Base-by-base conservation (phyloP, 2,329 filamentous ascomycete genomes). In the Diaporthe eres region DNA sequence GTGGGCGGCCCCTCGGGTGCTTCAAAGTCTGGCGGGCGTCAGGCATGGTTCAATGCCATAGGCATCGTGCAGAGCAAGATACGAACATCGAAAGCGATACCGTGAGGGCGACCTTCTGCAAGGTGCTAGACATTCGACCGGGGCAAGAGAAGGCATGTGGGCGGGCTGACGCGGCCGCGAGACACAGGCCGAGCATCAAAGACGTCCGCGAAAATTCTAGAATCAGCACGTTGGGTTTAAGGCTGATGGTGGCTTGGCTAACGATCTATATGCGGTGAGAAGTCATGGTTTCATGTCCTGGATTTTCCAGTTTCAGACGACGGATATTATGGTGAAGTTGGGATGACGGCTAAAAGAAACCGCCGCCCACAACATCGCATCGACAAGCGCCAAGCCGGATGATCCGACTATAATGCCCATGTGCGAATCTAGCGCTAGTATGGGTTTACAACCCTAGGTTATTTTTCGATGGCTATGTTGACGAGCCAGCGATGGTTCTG, bases 111-210 rank as follows among this genome's bases (percentile, higher is more conserved):
- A 44, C 15, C 9, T 31, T 4, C 15, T 7, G 13, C 39, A 31
- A 63, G 39, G 10, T 9, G 19, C 8, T 25, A n/a, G 44, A 37
- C 63, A 37, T 34, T 67, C 44, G 19, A 67, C 28, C 28, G 37
- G 42, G 19, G 63, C 44, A 13, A n/a, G 34, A 51, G 34, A 51
- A 37, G 44, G 63, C 19, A 67, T 67, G 60, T 67, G 42, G 44
- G 63, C 63, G 63, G 28, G 44, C 63, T 67, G 42, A 67, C 28
- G 63, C 44, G 63, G 25, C 57, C 61, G 42, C n/a, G 60, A 67
- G 61, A 67, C 61, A 67, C 25, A 51, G 44, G 47, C 44, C 13
- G 63, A n/a, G 63, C 63, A 51, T 51, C 19, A n/a, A 37, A 15
- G 28, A 37, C 34, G 22, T 37, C 44, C 28, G 13, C 42, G 44